A percentile compares a stretch with the other conserved stretches of the same genome.
These are phyloP conservation scores for Cystobasidium ongulense DNA, from an alignment of 768 basidiomycete species.

Conservation along the genomic window DNA sequence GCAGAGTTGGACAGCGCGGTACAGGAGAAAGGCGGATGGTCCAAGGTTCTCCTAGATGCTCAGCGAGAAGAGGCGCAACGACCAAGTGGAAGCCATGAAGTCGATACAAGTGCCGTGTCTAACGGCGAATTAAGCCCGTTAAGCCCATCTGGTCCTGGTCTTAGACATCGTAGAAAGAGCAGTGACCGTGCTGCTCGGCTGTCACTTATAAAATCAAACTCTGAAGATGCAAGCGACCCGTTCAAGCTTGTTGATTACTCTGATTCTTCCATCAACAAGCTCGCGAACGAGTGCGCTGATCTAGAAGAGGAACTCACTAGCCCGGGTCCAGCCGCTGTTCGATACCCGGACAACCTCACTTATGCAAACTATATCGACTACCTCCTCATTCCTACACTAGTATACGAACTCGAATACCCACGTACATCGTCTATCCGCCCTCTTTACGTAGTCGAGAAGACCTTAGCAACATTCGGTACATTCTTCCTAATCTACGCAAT, in stretches of 20 bases:
- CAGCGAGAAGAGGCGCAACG: conserved; percentile 9
- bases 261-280: conserved; percentile 55
- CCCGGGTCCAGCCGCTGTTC: conserved; percentile 58
- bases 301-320: conserved; percentile 68
- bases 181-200: not conserved
- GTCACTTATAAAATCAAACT: not conserved
- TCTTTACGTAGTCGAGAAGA: conserved; percentile 66
- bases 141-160: not conserved
- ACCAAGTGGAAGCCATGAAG: not conserved
- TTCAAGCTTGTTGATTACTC: conserved; percentile 53
- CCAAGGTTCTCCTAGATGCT: conserved; percentile 43
- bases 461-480: conserved; percentile 84
- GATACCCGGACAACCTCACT: conserved; percentile 78
- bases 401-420: conserved; percentile 95
- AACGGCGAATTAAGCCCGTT: not conserved
- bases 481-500: conserved; percentile 79
- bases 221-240: conserved; percentile 25
- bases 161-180: not conserved
- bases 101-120: not conserved
- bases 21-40: conserved; percentile 59
- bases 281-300: conserved; percentile 69
- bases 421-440: conserved; percentile 64
- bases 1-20: conserved; percentile 51
- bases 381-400: conserved; percentile 78
- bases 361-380: conserved; percentile 74